Percentiles rank a stretch among this genome's conserved stretches.
Evolutionary conservation across 768 basidiomycete species (phyloP).

Genomic region (Hemileccinum impolitum): DNA sequence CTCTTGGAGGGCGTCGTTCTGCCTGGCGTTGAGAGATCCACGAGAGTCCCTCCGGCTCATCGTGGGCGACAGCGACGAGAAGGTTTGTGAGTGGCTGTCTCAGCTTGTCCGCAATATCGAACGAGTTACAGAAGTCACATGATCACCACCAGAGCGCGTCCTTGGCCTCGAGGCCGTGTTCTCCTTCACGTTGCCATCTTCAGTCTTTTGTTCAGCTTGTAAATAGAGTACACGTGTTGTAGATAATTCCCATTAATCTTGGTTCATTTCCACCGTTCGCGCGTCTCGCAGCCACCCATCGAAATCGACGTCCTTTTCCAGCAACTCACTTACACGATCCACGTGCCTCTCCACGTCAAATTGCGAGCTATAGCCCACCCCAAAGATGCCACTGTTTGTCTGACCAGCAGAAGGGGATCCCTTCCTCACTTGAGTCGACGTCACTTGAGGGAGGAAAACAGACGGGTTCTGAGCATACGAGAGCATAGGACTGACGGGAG

Average conservation of each 20-base stretch:
- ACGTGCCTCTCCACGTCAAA: constrained; percentile 55
- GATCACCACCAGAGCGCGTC: constrained; percentile 22
- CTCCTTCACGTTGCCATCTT: constrained; percentile 29
- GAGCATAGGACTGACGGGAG: constrained; percentile 33
- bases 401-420: constrained; percentile 9
- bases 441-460: constrained; percentile 35
- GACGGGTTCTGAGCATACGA: constrained; percentile 35
- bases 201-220: no score
- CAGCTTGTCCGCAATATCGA: constrained; percentile 25
- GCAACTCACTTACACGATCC: constrained; percentile 48
- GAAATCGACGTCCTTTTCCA: constrained; percentile 59
- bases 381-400: constrained; percentile 29
- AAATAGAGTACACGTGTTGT: constrained; percentile 22
- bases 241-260: constrained; percentile 15
- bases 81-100: constrained; percentile 22
- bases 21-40: constrained; percentile 56
- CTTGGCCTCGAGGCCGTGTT: constrained; percentile 26
- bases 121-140: constrained; percentile 30
- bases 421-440: constrained; percentile 35
- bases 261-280: constrained; percentile 29
- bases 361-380: constrained; percentile 58
- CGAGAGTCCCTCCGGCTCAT: constrained; percentile 35
- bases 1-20: constrained; percentile 78
- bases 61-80: constrained; percentile 18
- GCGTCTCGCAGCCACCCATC: constrained; percentile 49